These are phyloP conservation scores for Turnera subulata DNA, from an alignment of 345 rosid species.

Conservation along the genomic window DNA sequence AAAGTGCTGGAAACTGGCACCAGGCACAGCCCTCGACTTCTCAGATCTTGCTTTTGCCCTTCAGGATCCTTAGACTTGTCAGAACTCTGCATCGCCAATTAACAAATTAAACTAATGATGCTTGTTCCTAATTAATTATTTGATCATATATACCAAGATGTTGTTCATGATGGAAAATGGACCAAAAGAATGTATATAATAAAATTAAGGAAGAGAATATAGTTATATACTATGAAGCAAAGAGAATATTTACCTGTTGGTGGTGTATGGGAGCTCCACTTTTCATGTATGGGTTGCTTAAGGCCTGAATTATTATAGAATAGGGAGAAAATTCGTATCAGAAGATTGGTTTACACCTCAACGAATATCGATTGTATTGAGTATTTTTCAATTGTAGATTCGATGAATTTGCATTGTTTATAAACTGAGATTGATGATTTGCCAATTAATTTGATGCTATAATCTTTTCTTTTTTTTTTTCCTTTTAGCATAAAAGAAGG, in stretches of 20 bases:
- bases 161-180: too few species aligned
- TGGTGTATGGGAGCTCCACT: slow-evolving; percentile 77
- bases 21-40: slow-evolving; percentile 86
- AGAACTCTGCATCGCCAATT: slow-evolving; percentile 31
- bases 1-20: slow-evolving; percentile 89
- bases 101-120: too few species aligned
- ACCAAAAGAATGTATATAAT: too few species aligned
- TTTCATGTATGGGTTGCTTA: slow-evolving; percentile 93
- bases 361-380: not conserved
- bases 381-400: too few species aligned
- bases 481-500: not conserved
- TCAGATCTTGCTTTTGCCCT: slow-evolving; percentile 74
- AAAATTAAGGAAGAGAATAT: too few species aligned
- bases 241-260: slow-evolving; percentile 44
- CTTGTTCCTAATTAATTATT: too few species aligned
- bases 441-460: too few species aligned
- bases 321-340: not conserved
- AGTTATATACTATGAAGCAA: too few species aligned
- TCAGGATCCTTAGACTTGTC: slow-evolving; percentile 58
- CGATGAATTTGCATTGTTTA: too few species aligned
- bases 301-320: slow-evolving; percentile 41
- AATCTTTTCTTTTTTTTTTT: too few species aligned
- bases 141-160: too few species aligned
- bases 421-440: too few species aligned
- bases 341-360: not conserved